A percentile compares a stretch with the other conserved stretches of the same genome.
Evolutionary conservation across 331 rosid species (phyloP).

Genomic region (Erythrophleum ivorense): DNA sequence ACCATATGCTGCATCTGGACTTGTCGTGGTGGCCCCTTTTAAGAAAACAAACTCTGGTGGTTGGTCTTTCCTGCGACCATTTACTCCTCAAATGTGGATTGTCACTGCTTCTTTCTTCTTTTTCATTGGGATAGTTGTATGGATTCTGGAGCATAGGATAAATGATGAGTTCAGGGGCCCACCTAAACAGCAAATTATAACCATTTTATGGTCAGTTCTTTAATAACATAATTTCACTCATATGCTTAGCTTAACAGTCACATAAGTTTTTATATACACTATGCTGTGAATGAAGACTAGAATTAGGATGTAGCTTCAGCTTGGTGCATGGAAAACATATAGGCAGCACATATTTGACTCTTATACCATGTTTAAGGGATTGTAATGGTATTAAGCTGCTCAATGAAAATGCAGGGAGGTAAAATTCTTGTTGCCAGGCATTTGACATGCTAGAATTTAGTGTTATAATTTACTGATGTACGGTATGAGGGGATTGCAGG

Average conservation of each 20-base stretch:
- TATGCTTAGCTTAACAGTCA: slow-evolving; percentile 10
- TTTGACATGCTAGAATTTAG: slow-evolving; percentile 26
- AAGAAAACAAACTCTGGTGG: slow-evolving; percentile 79
- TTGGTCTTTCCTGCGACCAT: slow-evolving; percentile 93
- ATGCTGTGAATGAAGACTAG: not conserved
- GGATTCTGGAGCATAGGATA: slow-evolving; percentile 90
- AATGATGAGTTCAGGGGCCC: slow-evolving; percentile 96
- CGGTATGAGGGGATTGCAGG: slow-evolving; percentile 28
- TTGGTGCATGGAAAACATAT: not conserved
- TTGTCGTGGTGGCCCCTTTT: slow-evolving; percentile 86
- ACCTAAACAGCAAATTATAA: slow-evolving; percentile 75
- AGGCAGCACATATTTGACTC: slow-evolving; percentile 30
- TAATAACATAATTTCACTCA: slow-evolving; percentile 6
- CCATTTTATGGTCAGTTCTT: slow-evolving; percentile 87
- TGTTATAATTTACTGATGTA: not conserved
- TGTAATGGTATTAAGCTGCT: slow-evolving; percentile 35
- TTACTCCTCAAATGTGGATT: slow-evolving; percentile 75
- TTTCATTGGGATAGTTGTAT: slow-evolving; percentile 79
- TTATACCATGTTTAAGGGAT: slow-evolving; percentile 28
- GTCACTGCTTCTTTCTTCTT: slow-evolving; percentile 76
- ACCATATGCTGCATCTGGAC: slow-evolving; percentile 92
- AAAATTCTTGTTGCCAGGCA: slow-evolving; percentile 15
- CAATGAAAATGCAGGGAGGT: slow-evolving; percentile 24
- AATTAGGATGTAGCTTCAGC: slow-evolving; percentile 1
- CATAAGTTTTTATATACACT: not conserved